Evolutionary conservation across 225 moss, liverwort and hornwort genomes (phyloP).

Genomic region (Bryoerythrophyllum caledonicum): DNA sequence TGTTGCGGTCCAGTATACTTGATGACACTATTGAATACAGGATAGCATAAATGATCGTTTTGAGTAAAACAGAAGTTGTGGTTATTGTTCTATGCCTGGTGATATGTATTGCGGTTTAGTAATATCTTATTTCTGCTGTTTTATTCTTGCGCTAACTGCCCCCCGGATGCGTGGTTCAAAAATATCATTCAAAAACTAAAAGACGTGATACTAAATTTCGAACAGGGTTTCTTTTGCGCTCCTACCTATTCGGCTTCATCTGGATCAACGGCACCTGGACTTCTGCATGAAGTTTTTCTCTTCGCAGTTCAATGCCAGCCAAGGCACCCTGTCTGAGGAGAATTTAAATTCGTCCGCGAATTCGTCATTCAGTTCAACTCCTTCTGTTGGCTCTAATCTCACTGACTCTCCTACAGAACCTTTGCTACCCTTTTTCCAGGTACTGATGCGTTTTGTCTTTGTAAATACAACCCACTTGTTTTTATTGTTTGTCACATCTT

Average conservation of each 20-base stretch:
- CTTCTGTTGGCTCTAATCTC: constrained; percentile 57
- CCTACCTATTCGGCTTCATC: constrained; percentile 84
- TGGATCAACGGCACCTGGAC: constrained; percentile 96
- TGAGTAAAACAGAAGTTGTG: neutral
- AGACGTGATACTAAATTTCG: constrained; percentile 22
- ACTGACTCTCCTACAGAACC: constrained; percentile 78
- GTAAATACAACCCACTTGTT: neutral
- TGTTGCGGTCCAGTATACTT: constrained; percentile 5
- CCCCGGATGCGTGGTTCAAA: constrained; percentile 9
- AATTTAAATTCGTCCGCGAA: constrained; percentile 45
- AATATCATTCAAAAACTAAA: constrained; percentile 7
- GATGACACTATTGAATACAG: constrained; percentile 9
- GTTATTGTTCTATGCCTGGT: neutral
- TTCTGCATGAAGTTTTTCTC: constrained; percentile 89
- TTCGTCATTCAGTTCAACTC: constrained; percentile 45
- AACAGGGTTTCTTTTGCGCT: constrained; percentile 82
- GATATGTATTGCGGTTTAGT: neutral
- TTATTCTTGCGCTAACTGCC: neutral
- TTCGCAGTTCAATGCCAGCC: constrained; percentile 48
- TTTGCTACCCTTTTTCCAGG: constrained; percentile 95
- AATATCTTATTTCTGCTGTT: neutral
- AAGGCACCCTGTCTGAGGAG: constrained; percentile 50
- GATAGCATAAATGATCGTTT: neutral
- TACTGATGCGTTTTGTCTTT: constrained; percentile 24
- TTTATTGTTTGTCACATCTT: neutral